Evolutionary conservation across 148 eudicot species (phyloP).

Genomic region (Rhododendron williamsianum): DNA sequence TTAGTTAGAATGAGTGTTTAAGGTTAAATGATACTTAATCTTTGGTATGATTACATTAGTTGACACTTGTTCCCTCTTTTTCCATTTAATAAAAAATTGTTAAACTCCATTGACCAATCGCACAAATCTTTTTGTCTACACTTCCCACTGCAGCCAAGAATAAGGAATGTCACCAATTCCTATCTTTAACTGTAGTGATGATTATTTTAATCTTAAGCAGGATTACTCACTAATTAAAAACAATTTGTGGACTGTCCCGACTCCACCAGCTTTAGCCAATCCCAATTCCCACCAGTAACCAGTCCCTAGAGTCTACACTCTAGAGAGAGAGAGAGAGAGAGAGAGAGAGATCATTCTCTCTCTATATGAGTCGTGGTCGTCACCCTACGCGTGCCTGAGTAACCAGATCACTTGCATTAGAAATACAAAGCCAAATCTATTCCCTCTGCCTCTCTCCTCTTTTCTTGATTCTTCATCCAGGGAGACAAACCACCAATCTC

Average conservation of each 20-base stretch:
- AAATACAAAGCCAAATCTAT: background rate
- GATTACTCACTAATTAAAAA: background rate
- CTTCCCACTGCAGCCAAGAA: background rate
- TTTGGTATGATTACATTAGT: background rate
- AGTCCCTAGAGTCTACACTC: background rate
- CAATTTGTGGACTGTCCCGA: background rate
- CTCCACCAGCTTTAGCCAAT: conserved; percentile 4
- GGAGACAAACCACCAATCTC: background rate
- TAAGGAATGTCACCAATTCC: background rate
- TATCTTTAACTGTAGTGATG: background rate
- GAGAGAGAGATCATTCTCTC: background rate
- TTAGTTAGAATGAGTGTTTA: background rate
- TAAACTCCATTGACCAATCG: background rate
- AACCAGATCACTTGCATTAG: background rate
- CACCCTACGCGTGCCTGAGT: background rate
- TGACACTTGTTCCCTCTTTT: background rate
- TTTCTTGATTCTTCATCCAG: background rate
- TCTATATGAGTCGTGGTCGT: background rate
- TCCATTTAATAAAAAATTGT: background rate
- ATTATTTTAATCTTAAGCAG: background rate
- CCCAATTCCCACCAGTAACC: background rate
- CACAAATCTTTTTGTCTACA: background rate
- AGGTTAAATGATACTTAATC: background rate
- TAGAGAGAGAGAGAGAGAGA: conserved; percentile 7
- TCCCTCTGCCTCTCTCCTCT: background rate